Conservation (phyloP, 257 asterid species). For the Eustoma russellianum region DNA sequence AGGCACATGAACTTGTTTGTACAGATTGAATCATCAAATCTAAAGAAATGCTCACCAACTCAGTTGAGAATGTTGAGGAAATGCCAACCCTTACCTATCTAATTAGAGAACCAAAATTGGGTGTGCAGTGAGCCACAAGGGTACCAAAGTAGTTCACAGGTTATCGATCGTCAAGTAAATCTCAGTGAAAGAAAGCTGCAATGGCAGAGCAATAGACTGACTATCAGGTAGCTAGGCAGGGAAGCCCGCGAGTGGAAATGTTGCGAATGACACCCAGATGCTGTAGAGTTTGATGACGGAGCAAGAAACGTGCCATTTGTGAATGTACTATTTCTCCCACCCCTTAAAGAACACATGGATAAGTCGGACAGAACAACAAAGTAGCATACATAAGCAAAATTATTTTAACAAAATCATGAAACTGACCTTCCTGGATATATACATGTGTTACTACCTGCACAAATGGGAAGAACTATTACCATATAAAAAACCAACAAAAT, state of each 20-base stretch:
- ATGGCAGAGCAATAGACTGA: constrained; percentile 29
- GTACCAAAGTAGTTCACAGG: constrained; percentile 2
- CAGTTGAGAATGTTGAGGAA: constrained; percentile 12
- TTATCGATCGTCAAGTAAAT: constrained; percentile 9
- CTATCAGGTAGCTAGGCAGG: constrained; percentile 16
- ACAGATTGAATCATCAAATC: constrained; percentile 39
- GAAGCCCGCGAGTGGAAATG: constrained; percentile 11
- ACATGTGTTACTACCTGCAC: constrained; percentile 76
- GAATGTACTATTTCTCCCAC: constrained; percentile 56
- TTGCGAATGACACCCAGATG: constrained; percentile 40
- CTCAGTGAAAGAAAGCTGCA: constrained; percentile 18
- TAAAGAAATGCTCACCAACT: constrained; percentile 14
- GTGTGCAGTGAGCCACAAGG: constrained; percentile 18
- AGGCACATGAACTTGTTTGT: constrained; percentile 14
- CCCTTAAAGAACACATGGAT: constrained; percentile 27
- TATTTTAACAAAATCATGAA: background rate
- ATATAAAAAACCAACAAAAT: background rate
- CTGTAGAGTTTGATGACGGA: constrained; percentile 57
- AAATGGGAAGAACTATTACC: constrained; percentile 5
- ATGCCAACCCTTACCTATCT: constrained; percentile 31
- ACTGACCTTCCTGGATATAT: constrained; percentile 71
- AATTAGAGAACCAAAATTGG: constrained; percentile 48
- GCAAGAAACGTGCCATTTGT: constrained; percentile 54
- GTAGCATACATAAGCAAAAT: background rate
- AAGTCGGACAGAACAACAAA: constrained; percentile 1